Conservation (phyloP, 2,329 filamentous ascomycete species). For the Ophiocordyceps australis region DNA sequence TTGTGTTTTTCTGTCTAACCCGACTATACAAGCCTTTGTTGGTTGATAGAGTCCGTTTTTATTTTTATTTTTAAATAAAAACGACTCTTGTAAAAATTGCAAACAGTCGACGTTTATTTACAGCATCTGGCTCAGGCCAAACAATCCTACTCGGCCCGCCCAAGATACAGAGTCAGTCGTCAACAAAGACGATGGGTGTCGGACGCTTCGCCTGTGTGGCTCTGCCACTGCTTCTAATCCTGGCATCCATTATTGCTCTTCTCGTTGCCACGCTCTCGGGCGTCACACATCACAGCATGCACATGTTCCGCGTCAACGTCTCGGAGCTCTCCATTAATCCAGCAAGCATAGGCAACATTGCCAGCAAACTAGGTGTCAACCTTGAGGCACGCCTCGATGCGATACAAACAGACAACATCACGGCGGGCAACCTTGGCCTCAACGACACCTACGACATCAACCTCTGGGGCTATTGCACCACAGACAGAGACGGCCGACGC, state of each 20-base stretch:
- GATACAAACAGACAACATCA: constrained; percentile 27
- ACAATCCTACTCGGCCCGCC: constrained; percentile 1
- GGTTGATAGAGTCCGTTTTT: no score
- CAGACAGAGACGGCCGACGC: constrained; percentile 29
- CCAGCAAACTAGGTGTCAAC: constrained; percentile 8
- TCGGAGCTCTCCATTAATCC: constrained; percentile 30
- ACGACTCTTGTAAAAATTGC: no score
- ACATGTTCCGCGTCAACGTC: constrained; percentile 43
- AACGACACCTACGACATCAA: constrained; percentile 64
- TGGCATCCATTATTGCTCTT: constrained; percentile 57
- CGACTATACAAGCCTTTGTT: no score
- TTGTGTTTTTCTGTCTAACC: no score
- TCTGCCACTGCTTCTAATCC: constrained; percentile 66
- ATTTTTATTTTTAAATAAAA: no score
- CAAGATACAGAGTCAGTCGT: not conserved
- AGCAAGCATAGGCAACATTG: constrained; percentile 16
- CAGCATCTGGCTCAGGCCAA: no score
- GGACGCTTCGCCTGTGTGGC: constrained; percentile 77
- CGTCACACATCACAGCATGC: constrained; percentile 34
- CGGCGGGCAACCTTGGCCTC: constrained; percentile 40
- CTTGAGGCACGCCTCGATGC: constrained; percentile 6
- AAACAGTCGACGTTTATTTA: no score
- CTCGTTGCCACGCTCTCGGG: constrained; percentile 37
- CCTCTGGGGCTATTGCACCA: constrained; percentile 76
- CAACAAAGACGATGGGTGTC: constrained; percentile 28